These are phyloP conservation scores for Phytophthora constricta DNA, from an alignment of 352 stramenopile species.

Conservation along the genomic window DNA sequence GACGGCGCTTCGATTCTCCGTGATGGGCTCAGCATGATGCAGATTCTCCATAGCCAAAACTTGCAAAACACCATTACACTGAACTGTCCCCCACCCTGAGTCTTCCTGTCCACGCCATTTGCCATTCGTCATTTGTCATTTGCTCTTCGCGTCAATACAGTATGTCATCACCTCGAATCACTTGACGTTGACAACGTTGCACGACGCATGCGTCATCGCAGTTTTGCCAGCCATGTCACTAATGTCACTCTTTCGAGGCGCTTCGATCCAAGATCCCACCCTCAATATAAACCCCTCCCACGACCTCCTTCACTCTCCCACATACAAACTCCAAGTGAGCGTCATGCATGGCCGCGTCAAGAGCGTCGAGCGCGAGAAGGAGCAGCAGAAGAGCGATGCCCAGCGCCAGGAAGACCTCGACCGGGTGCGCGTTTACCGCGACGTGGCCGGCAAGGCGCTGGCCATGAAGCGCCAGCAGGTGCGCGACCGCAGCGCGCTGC, in stretches of 20 bases:
- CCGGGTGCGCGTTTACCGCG: conserved; percentile 79
- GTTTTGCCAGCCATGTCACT: neutral
- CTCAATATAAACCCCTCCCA: neutral
- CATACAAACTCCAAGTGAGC: neutral
- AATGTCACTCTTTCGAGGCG: neutral
- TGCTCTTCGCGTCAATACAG: too few species aligned
- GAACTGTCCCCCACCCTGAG: too few species aligned
- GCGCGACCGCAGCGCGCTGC: conserved; percentile 62
- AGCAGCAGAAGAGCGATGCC: conserved; percentile 67
- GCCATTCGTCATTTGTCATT: too few species aligned
- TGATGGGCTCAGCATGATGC: too few species aligned
- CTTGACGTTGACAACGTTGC: neutral
- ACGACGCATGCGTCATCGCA: too few species aligned
- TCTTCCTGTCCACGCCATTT: too few species aligned
- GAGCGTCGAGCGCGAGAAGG: conserved; percentile 76
- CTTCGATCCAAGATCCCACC: too few species aligned
- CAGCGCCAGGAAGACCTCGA: conserved; percentile 68
- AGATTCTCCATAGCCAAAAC: too few species aligned
- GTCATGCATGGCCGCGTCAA: conserved; percentile 80
- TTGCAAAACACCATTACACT: too few species aligned
- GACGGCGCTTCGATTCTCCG: too few species aligned
- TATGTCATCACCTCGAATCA: too few species aligned
- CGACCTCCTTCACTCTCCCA: neutral
- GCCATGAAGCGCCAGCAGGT: conserved; percentile 60
- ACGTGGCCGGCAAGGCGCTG: conserved; percentile 77